Conservation (phyloP, 345 rosid species). For the Rhodomyrtus tomentosa region DNA sequence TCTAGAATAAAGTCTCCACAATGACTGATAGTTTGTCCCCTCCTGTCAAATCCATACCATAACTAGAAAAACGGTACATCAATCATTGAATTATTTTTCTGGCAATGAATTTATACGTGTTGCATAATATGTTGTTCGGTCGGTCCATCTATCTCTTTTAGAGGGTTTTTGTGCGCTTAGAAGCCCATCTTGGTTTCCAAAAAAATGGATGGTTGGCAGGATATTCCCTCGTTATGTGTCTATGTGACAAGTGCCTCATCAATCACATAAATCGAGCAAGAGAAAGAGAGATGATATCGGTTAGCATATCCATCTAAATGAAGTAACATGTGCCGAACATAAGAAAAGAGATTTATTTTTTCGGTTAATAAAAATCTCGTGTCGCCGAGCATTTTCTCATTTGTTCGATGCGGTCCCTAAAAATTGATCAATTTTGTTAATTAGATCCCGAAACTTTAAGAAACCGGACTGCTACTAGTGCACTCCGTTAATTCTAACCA, state of each 20-base stretch:
- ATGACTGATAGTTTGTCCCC: neutral
- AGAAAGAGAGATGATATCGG: neutral
- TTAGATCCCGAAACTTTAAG: neutral
- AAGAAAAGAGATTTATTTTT: neutral
- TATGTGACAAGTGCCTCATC: neutral
- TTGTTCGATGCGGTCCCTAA: neutral
- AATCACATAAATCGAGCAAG: neutral
- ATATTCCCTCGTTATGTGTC: neutral
- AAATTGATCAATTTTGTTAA: neutral
- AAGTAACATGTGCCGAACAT: neutral
- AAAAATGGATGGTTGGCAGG: neutral
- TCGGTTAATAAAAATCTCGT: neutral
- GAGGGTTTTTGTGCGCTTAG: neutral
- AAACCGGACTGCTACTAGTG: too few species aligned
- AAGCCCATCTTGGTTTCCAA: neutral
- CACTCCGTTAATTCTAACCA: too few species aligned
- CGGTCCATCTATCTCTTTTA: neutral
- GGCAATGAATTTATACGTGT: neutral
- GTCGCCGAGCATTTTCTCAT: neutral
- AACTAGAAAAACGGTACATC: neutral
- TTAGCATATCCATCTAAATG: neutral
- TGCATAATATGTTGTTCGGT: neutral
- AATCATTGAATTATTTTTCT: neutral
- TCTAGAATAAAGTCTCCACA: neutral
- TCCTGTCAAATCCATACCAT: neutral